Evolutionary conservation across 2,329 filamentous ascomycete species (phyloP).

Genomic region (Tolypocladium amazonense): DNA sequence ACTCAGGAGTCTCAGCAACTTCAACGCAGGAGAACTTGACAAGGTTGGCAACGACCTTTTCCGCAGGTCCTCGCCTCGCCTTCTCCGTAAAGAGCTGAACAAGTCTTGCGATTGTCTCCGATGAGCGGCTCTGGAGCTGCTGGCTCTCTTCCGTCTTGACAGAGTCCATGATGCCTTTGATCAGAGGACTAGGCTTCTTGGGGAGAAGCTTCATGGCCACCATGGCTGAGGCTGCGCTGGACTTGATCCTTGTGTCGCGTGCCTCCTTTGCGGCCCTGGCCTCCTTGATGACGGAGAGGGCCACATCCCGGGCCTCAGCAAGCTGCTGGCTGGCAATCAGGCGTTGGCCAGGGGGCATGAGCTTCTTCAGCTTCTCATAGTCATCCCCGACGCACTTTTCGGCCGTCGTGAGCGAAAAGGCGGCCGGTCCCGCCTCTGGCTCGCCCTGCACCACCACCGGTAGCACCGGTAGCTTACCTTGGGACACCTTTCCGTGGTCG

Average conservation of each 20-base stretch:
- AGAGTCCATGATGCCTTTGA: constrained; percentile 97
- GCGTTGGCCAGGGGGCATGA: constrained; percentile 78
- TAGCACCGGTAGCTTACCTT: constrained; percentile 64
- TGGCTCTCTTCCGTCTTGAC: constrained; percentile 90
- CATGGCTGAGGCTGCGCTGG: constrained; percentile 76
- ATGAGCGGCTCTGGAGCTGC: constrained; percentile 78
- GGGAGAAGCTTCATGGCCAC: constrained; percentile 81
- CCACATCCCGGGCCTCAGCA: constrained; percentile 62
- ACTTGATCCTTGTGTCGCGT: constrained; percentile 76
- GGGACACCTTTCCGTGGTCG: constrained; percentile 74
- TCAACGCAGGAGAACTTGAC: constrained; percentile 98
- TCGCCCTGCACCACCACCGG: constrained; percentile 93
- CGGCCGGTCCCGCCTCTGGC: constrained; percentile 78
- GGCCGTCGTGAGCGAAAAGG: constrained; percentile 79
- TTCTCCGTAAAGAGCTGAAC: constrained; percentile 77
- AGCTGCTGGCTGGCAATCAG: constrained; percentile 74
- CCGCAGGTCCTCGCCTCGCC: constrained; percentile 73
- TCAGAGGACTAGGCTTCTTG: constrained; percentile 86
- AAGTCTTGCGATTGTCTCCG: constrained; percentile 71
- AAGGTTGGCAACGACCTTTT: constrained; percentile 91
- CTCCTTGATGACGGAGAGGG: constrained; percentile 64
- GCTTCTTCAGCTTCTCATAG: constrained; percentile 79
- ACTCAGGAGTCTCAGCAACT: constrained; percentile 94
- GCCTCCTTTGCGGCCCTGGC: constrained; percentile 69
- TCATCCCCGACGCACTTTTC: constrained; percentile 81